phyloP scores from a whole-genome alignment of 495 filamentous ascomycete species.

The Echria macrotheca region DNA sequence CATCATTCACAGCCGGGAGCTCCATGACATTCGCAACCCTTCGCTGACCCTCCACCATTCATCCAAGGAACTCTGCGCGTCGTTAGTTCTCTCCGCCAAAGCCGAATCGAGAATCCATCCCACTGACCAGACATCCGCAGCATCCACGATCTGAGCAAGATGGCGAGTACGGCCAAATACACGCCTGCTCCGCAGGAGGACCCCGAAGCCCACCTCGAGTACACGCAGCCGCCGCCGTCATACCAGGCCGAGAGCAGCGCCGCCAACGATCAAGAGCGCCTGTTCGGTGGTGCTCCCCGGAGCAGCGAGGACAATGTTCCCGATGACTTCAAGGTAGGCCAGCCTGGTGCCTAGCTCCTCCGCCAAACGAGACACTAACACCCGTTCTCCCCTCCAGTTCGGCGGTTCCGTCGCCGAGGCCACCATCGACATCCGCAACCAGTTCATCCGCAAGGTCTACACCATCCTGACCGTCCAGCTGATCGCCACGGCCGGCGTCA shows the following conservation, averaged over 20 bases:
- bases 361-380: not conserved
- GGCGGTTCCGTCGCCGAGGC: constrained; percentile 88
- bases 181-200: constrained; percentile 66
- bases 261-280: constrained; percentile 32
- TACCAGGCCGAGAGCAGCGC: constrained; percentile 50
- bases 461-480: constrained; percentile 71
- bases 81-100: not conserved
- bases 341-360: too few relatives aligned
- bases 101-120: too few relatives aligned
- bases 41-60: too few relatives aligned
- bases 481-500: constrained; percentile 72
- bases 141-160: too few relatives aligned
- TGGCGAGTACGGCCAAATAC: constrained; percentile 68
- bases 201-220: constrained; percentile 54
- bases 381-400: constrained; percentile 47
- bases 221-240: constrained; percentile 79
- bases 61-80: not conserved
- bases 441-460: constrained; percentile 85
- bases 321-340: constrained; percentile 90
- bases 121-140: too few relatives aligned
- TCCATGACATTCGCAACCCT: too few relatives aligned
- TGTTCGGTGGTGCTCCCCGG: constrained; percentile 52
- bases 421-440: constrained; percentile 91
- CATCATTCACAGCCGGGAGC: too few relatives aligned
- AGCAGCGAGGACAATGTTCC: constrained; percentile 84